phyloP scores from a whole-genome alignment of 139 green algal genomes.

The Zygnema circumcarinatum region DNA sequence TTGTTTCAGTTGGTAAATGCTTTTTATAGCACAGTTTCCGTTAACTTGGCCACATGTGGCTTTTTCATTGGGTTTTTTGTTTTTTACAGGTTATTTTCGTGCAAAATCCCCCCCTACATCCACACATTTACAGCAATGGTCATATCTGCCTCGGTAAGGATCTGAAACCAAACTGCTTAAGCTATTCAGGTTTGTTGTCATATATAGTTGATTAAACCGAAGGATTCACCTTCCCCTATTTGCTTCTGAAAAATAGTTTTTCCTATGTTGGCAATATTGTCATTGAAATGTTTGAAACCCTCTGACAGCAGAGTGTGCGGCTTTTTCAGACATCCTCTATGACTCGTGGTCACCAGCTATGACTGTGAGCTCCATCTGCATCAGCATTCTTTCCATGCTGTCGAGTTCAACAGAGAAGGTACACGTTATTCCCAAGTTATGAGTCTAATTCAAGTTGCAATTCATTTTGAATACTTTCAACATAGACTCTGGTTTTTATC shows the following conservation, averaged over 20 bases:
- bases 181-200: too few species aligned
- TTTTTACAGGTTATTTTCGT: conserved; percentile 75
- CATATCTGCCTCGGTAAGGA: conserved; percentile 81
- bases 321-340: conserved; percentile 88
- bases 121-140: conserved; percentile 90
- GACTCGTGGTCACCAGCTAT: conserved; percentile 88
- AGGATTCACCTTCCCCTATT: too few species aligned
- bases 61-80: too few species aligned
- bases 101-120: conserved; percentile 75
- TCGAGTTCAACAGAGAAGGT: conserved; percentile 79
- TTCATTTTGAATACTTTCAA: neutral
- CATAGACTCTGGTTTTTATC: neutral
- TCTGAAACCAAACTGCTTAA: too few species aligned
- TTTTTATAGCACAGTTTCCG: too few species aligned
- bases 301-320: too few species aligned
- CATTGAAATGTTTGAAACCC: too few species aligned
- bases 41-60: too few species aligned
- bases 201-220: too few species aligned
- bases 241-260: too few species aligned
- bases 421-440: neutral
- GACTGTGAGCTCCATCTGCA: conserved; percentile 74
- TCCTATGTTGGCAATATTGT: too few species aligned
- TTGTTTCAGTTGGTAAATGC: too few species aligned
- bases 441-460: neutral
- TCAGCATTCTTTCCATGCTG: conserved; percentile 86